Base-by-base conservation (phyloP, 176 grass and related monocot genomes). In the Typha latifolia region DNA sequence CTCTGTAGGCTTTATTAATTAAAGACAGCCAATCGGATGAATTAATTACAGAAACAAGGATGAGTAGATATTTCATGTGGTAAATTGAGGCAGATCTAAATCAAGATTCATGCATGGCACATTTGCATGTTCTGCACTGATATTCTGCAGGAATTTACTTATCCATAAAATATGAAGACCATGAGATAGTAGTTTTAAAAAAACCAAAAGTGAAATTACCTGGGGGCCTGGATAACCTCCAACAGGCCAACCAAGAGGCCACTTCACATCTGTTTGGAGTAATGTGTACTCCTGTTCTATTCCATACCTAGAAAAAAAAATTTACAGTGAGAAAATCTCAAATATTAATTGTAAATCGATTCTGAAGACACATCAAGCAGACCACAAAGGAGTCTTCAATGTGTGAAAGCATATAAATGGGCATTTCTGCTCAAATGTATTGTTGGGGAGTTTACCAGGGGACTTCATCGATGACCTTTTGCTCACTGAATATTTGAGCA, bases 261-360 rank as follows among this genome's bases (percentile, higher is more conserved):
- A 99, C 65, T 87, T 93, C 26, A 93, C 86, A 66, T 90, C 70
- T 71, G 29, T 85, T 73, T 94, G 89, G 23, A 99, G 76, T 76
- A 99, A 85, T 67, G 95, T 99, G 73, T 99, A 99, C 75, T 99
- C 94, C 66, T 99, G 94, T 61, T 99, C 94, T 51, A 99, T 99
- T 72, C 94, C 94, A 49, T 73, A 99, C 94, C 94, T 99, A 70
- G 1, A 5, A 76, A 77, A 76, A 77, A 64, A 7, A 16, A 52
- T 66, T 68, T 72, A 49, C 22, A 20, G 26, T 19, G 11, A 67
- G 23, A 2, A 0, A 29, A 37, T 47, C 53, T 61, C 21, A 19
- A 69, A 59, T 81, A 29, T 68, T 62, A 16, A 59, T 19, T 22
- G 10, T 16, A 59, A 16, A 9, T 2, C 18, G 15, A 2, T 43